A percentile compares a stretch with the other conserved stretches of the same genome.
These are phyloP conservation scores for Chaetomium sp. DNA, from an alignment of 2,329 filamentous ascomycete species.

Conservation along the genomic window DNA sequence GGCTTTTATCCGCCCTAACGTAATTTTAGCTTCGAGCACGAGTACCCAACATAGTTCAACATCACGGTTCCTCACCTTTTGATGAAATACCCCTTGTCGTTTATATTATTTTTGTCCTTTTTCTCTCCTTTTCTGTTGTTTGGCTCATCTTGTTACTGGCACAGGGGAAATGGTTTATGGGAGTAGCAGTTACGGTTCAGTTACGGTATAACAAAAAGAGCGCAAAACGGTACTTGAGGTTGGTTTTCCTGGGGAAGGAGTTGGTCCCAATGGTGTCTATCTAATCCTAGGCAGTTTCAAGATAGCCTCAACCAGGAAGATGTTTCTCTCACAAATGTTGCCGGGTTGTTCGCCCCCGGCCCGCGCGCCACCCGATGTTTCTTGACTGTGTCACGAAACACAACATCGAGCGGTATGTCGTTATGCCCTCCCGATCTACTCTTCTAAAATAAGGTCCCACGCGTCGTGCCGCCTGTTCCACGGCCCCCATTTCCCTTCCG, in stretches of 20 bases:
- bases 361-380: too few relatives aligned
- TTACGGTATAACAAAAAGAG: too few relatives aligned
- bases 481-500: background rate
- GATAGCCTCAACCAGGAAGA: too few relatives aligned
- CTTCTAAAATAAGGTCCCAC: background rate
- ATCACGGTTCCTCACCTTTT: conserved; percentile 1
- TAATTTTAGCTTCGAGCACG: background rate
- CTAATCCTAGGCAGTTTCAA: too few relatives aligned
- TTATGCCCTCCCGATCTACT: too few relatives aligned
- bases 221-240: background rate
- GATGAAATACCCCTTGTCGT: conserved; percentile 10
- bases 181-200: background rate
- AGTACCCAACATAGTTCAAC: background rate
- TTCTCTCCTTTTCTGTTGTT: background rate
- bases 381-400: too few relatives aligned
- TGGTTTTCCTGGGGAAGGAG: background rate
- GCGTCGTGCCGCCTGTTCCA: background rate
- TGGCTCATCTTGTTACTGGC: conserved; percentile 3
- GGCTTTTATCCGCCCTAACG: too few relatives aligned
- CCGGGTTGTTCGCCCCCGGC: too few relatives aligned
- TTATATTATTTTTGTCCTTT: background rate
- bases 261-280: too few relatives aligned
- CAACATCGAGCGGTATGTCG: too few relatives aligned
- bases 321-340: too few relatives aligned
- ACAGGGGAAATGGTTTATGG: conserved; percentile 1